phyloP scores from a whole-genome alignment of 768 basidiomycete genomes.

The Vararia minispora region DNA sequence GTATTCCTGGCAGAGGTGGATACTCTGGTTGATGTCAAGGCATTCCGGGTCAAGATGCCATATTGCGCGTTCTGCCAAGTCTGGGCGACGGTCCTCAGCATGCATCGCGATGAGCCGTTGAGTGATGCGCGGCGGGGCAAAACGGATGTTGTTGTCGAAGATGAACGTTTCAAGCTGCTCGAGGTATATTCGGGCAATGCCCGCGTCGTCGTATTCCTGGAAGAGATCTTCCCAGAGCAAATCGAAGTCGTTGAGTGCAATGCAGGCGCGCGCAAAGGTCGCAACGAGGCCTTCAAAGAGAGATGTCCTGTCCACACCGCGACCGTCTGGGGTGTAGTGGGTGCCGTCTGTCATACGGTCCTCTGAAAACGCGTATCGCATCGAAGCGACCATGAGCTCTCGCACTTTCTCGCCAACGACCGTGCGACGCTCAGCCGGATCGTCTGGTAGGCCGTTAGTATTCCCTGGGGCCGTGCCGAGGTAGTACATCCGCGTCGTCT shows the following conservation, averaged over 20 bases:
- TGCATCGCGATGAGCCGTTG: slow-evolving; percentile 76
- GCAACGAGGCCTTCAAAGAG: slow-evolving; percentile 84
- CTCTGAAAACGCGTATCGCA: slow-evolving; percentile 87
- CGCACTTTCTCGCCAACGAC: slow-evolving; percentile 68
- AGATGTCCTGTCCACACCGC: slow-evolving; percentile 85
- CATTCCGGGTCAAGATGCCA: slow-evolving; percentile 92
- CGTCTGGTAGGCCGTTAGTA: slow-evolving; percentile 72
- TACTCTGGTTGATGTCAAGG: slow-evolving; percentile 89
- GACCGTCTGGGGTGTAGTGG: slow-evolving; percentile 67
- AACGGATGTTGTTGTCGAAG: slow-evolving; percentile 56
- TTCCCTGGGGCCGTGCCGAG: slow-evolving; percentile 74
- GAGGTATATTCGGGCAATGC: slow-evolving; percentile 80
- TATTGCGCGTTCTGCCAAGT: slow-evolving; percentile 78
- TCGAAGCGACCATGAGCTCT: slow-evolving; percentile 80
- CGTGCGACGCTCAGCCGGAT: slow-evolving; percentile 39
- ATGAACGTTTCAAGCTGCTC: slow-evolving; percentile 74
- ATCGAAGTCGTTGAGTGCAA: slow-evolving; percentile 69
- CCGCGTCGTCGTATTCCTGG: slow-evolving; percentile 75
- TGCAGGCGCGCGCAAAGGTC: slow-evolving; percentile 66
- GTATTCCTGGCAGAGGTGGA: slow-evolving; percentile 73
- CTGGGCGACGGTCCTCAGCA: slow-evolving; percentile 56
- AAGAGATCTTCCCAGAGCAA: slow-evolving; percentile 92
- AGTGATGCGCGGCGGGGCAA: slow-evolving; percentile 79
- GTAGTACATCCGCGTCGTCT: slow-evolving; percentile 76
- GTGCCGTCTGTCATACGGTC: slow-evolving; percentile 89